Percentiles rank a stretch among this genome's conserved stretches.
Evolutionary conservation across 2,329 filamentous ascomycete genomes (phyloP).

Genomic region (Aureobasidium pullulans): DNA sequence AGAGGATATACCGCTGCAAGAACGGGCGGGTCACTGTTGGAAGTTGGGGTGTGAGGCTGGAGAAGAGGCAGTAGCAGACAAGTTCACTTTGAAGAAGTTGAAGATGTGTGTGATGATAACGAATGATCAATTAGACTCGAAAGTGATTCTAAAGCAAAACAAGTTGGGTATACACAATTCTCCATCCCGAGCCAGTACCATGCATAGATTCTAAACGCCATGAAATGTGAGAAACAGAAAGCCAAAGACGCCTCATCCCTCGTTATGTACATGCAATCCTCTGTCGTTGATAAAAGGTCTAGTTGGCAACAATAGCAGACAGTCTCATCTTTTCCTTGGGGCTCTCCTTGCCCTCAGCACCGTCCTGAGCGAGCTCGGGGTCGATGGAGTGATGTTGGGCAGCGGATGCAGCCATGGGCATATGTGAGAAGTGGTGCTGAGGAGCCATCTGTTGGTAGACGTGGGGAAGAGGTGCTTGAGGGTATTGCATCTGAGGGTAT

Average conservation of each 20-base stretch:
- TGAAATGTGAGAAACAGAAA: conserved; percentile 5
- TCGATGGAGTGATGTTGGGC: conserved; percentile 19
- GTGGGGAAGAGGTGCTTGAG: conserved; percentile 16
- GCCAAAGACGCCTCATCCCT: conserved; percentile 10
- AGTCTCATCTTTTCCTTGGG: conserved; percentile 33
- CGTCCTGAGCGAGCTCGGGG: conserved; percentile 22
- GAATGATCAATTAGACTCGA: conserved; percentile 3
- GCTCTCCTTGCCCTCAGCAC: conserved; percentile 24
- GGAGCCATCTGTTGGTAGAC: conserved; percentile 21
- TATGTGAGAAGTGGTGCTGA: conserved; percentile 20
- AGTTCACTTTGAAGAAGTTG: conserved; percentile 6
- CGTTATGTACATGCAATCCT: conserved; percentile 12
- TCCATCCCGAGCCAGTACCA: conserved; percentile 12
- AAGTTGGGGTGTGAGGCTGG: background rate
- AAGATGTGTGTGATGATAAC: background rate
- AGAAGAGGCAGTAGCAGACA: background rate
- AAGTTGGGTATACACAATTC: conserved; percentile 16
- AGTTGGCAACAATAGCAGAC: conserved; percentile 24
- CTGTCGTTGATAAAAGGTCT: conserved; percentile 4
- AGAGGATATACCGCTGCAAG: conserved; percentile 9
- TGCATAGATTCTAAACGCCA: conserved; percentile 9
- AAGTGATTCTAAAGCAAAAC: conserved; percentile 12
- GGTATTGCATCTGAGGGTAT: conserved; percentile 17
- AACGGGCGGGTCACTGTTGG: conserved; percentile 1
- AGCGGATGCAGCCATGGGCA: conserved; percentile 16